Percentiles rank a stretch among this genome's conserved stretches.
Conservation (phyloP, 2,329 filamentous ascomycete genomes). For the Grosmannia serpens region DNA sequence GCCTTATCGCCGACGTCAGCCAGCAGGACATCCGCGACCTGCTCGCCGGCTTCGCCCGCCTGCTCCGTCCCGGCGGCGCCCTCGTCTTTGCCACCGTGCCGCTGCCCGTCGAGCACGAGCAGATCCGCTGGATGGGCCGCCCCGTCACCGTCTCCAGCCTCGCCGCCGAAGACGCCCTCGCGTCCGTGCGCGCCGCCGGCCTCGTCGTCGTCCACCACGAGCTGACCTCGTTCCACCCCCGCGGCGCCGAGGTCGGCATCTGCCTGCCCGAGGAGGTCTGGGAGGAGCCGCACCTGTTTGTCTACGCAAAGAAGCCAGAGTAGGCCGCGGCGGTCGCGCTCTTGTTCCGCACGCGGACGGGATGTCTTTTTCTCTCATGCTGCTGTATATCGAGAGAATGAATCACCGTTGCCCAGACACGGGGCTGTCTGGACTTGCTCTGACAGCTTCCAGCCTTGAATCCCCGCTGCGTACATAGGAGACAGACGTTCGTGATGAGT, state of each 20-base stretch:
- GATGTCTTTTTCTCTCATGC: too few relatives aligned
- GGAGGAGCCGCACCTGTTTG: slow-evolving; percentile 19
- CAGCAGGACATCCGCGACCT: slow-evolving; percentile 15
- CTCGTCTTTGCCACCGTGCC: slow-evolving; percentile 29
- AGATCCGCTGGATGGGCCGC: slow-evolving; percentile 17
- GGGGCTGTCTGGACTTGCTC: too few relatives aligned
- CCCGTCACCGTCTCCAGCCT: slow-evolving; percentile 16
- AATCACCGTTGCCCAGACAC: too few relatives aligned
- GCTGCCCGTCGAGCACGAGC: slow-evolving; percentile 12
- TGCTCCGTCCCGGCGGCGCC: slow-evolving; percentile 22
- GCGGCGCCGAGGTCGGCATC: slow-evolving; percentile 15
- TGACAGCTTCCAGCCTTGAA: too few relatives aligned
- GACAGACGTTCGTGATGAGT: too few relatives aligned
- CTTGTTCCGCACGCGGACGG: too few relatives aligned
- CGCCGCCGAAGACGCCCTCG: slow-evolving; percentile 12
- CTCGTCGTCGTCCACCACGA: slow-evolving; percentile 11
- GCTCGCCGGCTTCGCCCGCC: slow-evolving; percentile 15
- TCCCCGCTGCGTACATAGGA: too few relatives aligned
- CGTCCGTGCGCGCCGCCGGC: slow-evolving; percentile 11
- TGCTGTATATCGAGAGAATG: too few relatives aligned
- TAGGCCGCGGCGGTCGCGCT: too few relatives aligned
- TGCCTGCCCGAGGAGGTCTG: slow-evolving; percentile 16
- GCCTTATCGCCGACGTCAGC: slow-evolving; percentile 16
- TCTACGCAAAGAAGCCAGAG: slow-evolving; percentile 16
- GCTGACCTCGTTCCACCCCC: slow-evolving; percentile 12